A percentile compares a stretch with the other conserved stretches of the same genome.
These are phyloP conservation scores for Cercospora sp. DNA, from an alignment of 2,329 filamentous ascomycete species.

Conservation along the genomic window DNA sequence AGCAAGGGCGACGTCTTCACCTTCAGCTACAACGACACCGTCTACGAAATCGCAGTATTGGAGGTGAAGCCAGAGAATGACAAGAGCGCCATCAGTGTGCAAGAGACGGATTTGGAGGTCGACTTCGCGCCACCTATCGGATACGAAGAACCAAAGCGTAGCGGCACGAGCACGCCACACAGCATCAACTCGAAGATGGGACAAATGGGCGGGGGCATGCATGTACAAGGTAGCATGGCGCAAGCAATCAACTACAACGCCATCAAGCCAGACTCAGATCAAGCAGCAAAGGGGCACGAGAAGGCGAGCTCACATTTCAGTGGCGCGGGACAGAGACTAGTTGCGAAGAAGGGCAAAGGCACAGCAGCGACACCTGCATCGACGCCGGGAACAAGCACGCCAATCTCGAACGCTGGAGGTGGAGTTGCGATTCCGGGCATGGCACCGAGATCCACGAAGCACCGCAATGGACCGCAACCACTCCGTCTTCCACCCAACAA, in stretches of 20 bases:
- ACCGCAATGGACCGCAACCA: constrained; percentile 79
- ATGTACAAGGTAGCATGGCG: constrained; percentile 90
- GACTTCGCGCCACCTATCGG: constrained; percentile 94
- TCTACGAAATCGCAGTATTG: constrained; percentile 89
- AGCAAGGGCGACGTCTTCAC: constrained; percentile 94
- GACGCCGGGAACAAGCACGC: constrained; percentile 47
- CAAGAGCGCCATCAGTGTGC: constrained; percentile 82
- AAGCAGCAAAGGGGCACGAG: constrained; percentile 62
- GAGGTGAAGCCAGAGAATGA: constrained; percentile 88
- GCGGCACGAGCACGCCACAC: constrained; percentile 83
- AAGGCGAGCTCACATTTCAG: constrained; percentile 75
- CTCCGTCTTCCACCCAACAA: constrained; percentile 83
- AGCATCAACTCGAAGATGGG: constrained; percentile 57
- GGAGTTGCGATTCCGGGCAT: constrained; percentile 39
- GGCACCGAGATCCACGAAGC: constrained; percentile 38
- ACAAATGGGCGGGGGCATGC: constrained; percentile 68
- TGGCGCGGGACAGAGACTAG: constrained; percentile 77
- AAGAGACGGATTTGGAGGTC: constrained; percentile 94
- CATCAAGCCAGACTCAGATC: constrained; percentile 75
- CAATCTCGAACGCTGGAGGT: constrained; percentile 58
- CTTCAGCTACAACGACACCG: constrained; percentile 92
- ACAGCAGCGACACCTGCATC: constrained; percentile 29
- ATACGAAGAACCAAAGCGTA: constrained; percentile 80
- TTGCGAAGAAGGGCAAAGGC: constrained; percentile 77
- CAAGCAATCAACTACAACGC: constrained; percentile 95